Conservation (phyloP, 2,329 filamentous ascomycete species). For the Phialocephala subalpina region DNA sequence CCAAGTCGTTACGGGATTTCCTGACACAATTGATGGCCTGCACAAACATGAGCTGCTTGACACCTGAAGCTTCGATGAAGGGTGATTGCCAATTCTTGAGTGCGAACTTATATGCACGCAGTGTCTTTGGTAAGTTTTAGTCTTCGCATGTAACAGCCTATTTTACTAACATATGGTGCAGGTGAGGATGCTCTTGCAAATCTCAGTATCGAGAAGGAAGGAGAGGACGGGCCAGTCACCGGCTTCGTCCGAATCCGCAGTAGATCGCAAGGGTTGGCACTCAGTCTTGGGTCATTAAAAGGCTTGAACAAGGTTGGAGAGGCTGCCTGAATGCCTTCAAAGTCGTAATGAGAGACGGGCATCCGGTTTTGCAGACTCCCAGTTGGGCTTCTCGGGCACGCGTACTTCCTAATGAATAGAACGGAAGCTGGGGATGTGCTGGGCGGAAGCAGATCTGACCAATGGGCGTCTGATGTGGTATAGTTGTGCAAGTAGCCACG, state of each 20-base stretch:
- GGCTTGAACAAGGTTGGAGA: conserved; percentile 82
- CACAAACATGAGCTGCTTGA: conserved; percentile 98
- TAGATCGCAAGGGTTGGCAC: conserved; percentile 91
- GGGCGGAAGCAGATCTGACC: conserved; percentile 28
- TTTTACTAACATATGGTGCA: conserved; percentile 50
- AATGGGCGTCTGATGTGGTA: conserved; percentile 31
- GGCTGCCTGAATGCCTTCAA: conserved; percentile 36
- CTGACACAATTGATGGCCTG: conserved; percentile 93
- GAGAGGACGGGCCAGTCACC: conserved; percentile 92
- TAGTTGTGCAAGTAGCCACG: conserved; percentile 25
- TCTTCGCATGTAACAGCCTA: not conserved
- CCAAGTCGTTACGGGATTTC: conserved; percentile 90
- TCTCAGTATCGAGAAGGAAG: conserved; percentile 96
- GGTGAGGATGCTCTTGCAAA: conserved; percentile 98
- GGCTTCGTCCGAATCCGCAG: conserved; percentile 98
- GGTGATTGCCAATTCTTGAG: conserved; percentile 98
- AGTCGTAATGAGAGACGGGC: conserved; percentile 5
- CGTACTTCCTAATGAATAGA: conserved; percentile 31
- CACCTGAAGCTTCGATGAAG: conserved; percentile 94
- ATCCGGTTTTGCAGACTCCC: conserved; percentile 8
- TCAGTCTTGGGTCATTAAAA: conserved; percentile 94
- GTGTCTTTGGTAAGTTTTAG: conserved; percentile 88
- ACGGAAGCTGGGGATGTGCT: conserved; percentile 25
- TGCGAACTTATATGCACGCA: conserved; percentile 94
- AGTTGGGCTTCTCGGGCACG: conserved; percentile 16